Conservation (phyloP, 140 eudicot genomes). For the Eryngium alpinum region DNA sequence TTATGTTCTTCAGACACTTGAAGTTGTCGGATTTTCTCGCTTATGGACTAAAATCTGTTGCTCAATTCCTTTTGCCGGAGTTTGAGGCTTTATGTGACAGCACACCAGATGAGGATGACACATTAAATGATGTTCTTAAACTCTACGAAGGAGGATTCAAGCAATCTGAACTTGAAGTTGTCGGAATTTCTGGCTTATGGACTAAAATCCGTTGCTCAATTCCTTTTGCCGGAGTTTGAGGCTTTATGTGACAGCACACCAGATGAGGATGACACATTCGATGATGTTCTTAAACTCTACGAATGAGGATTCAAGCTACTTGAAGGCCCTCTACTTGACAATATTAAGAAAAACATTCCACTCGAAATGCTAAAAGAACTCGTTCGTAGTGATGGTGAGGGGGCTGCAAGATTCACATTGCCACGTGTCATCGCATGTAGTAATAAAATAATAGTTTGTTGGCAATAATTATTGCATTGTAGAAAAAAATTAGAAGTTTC, state of each 20-base stretch:
- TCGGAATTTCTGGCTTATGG: constrained; percentile 50
- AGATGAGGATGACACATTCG: constrained; percentile 38
- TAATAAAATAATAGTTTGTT: too few relatives aligned
- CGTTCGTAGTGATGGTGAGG: constrained; percentile 38
- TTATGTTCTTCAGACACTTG: constrained; percentile 47
- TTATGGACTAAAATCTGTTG: constrained; percentile 34
- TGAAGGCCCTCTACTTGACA: constrained; percentile 18
- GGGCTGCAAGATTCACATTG: constrained; percentile 33
- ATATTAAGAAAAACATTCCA: constrained; percentile 33
- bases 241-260: constrained; percentile 31
- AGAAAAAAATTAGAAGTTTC: too few relatives aligned
- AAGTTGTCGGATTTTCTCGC: constrained; percentile 48
- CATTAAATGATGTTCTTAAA: constrained; percentile 38
- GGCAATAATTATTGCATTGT: background rate
- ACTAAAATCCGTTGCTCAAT: constrained; percentile 36
- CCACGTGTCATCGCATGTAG: constrained; percentile 54
- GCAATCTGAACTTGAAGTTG: constrained; percentile 33
- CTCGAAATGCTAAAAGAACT: constrained; percentile 40
- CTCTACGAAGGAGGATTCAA: constrained; percentile 37
- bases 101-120: constrained; percentile 39
- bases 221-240: constrained; percentile 31
- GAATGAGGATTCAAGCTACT: constrained; percentile 39
- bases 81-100: constrained; percentile 32
- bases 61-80: constrained; percentile 38
- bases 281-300: constrained; percentile 38